phyloP scores from a whole-genome alignment of 2,329 filamentous ascomycete species.

The Purpureocillium takamizusanense region DNA sequence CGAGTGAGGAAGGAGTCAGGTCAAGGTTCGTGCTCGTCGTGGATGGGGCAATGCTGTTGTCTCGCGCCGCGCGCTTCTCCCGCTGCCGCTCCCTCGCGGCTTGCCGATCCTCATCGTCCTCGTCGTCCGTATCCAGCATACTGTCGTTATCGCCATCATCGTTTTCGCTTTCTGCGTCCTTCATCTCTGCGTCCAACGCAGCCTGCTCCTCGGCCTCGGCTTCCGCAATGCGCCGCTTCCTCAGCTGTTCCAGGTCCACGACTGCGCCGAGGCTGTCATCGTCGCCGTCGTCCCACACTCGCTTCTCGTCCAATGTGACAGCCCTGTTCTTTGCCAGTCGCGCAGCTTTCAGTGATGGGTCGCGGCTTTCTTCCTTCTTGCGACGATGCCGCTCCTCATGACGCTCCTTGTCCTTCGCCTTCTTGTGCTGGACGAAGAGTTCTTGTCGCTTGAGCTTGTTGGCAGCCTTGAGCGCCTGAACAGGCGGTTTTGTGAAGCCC shows the following conservation, averaged over 20 bases:
- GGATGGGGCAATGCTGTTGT: conserved; percentile 46
- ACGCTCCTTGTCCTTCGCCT: conserved; percentile 61
- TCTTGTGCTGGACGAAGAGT: conserved; percentile 74
- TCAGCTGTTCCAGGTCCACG: conserved; percentile 52
- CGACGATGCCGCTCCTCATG: conserved; percentile 69
- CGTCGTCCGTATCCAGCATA: conserved; percentile 63
- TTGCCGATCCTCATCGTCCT: conserved; percentile 39
- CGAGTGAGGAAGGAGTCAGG: conserved; percentile 49
- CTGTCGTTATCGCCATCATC: conserved; percentile 60
- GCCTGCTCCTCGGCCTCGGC: conserved; percentile 41
- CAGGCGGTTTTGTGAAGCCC: conserved; percentile 24
- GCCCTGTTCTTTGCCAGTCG: conserved; percentile 73
- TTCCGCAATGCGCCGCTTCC: conserved; percentile 46
- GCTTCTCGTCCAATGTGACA: conserved; percentile 74
- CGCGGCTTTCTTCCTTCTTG: conserved; percentile 76
- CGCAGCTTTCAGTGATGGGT: conserved; percentile 65
- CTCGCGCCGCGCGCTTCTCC: conserved; percentile 34
- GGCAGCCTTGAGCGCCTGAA: conserved; percentile 37
- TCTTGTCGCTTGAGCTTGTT: conserved; percentile 77
- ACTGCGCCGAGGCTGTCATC: conserved; percentile 46
- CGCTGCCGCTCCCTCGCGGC: conserved; percentile 32
- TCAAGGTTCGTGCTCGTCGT: conserved; percentile 56
- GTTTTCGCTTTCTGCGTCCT: conserved; percentile 31
- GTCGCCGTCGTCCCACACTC: conserved; percentile 77
- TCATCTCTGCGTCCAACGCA: conserved; percentile 31